phyloP scores from a whole-genome alignment of 2,329 filamentous ascomycete species.

The Arthrinium puccinioides region DNA sequence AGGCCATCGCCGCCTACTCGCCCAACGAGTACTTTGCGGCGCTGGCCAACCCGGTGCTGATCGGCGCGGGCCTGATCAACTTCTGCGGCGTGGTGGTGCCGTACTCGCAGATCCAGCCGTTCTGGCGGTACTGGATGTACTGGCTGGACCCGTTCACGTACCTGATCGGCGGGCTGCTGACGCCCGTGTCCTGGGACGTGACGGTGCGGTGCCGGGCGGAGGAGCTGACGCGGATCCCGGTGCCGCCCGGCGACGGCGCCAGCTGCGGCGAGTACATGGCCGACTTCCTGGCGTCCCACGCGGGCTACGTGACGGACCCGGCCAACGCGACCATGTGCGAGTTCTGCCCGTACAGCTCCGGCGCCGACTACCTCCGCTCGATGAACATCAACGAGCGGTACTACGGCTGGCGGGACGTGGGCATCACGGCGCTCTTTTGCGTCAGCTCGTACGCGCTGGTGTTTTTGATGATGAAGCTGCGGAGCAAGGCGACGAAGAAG shows the following conservation, averaged over 20 bases:
- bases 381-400: slow-evolving; percentile 11
- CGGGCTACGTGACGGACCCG: slow-evolving; percentile 34
- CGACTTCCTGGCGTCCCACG: slow-evolving; percentile 42
- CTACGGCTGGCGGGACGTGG: slow-evolving; percentile 12
- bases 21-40: slow-evolving; percentile 61
- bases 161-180: slow-evolving; percentile 64
- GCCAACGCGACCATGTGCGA: slow-evolving; percentile 3
- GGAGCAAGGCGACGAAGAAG: slow-evolving; percentile 38
- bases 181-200: slow-evolving; percentile 49
- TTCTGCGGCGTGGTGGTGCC: slow-evolving; percentile 75
- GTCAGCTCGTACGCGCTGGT: slow-evolving; percentile 33
- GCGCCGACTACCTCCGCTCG: slow-evolving; percentile 10
- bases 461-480: slow-evolving; percentile 39
- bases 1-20: slow-evolving; percentile 79
- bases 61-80: slow-evolving; percentile 39
- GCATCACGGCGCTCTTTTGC: slow-evolving; percentile 34
- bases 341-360: slow-evolving; percentile 11
- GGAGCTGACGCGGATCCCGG: slow-evolving; percentile 39
- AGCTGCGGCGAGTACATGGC: slow-evolving; percentile 61
- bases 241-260: slow-evolving; percentile 50
- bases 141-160: slow-evolving; percentile 63
- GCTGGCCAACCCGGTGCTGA: slow-evolving; percentile 61
- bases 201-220: slow-evolving; percentile 37
- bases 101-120: slow-evolving; percentile 55
- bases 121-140: slow-evolving; percentile 70